Base-by-base conservation (phyloP, 768 basidiomycete species). In the Mycena venus region DNA sequence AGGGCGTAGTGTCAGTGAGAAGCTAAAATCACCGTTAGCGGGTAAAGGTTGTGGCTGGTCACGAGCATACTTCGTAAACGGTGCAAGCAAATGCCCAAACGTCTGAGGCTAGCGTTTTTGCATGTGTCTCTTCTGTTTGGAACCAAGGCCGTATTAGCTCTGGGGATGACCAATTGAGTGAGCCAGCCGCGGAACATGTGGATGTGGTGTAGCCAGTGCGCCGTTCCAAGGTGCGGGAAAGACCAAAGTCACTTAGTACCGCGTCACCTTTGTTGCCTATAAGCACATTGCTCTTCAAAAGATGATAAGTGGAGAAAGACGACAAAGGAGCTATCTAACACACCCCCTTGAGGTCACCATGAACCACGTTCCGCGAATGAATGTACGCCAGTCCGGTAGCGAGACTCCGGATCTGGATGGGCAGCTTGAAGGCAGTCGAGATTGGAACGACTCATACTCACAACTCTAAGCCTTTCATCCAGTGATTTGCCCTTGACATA, bases 21-120 rank as follows among this genome's bases (percentile, higher is more conserved):
- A 60, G 59, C 59, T 60, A 60, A 60, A 60, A 60, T 60, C 59
- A 60, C 59, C 59, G 59, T 60, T 42, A 60, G 59, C 59, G 25
- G 59, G 36, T 60, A 60, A 60, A 40, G 38, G 59, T 25, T 9
- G 59, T 40, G 38, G 40, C 59, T 36, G 59, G 59, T 40, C 34
- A 36, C 36, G 58, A 59, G 23, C 58, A 38, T 38, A 59, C 58
- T 38, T 59, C 58, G 58, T 36, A 59, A 59, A 38, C 58, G 58
- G 58, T 59, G 34, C 58, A 59, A 59, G 32, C 58, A 59, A 59
- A 59, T 59, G 58, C 58, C 58, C 58, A 59, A 34, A 59, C 58
- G n/a, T 59, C 58, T 36, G 58, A 59, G 34, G 58, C 58, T n/a
- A 59, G 21, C n/a, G 58, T 59, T 59, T 59, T 59, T 59, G n/a